A percentile compares a stretch with the other conserved stretches of the same genome.
Evolutionary conservation across 1,139 yeast genomes (phyloP).

Genomic region (Zygosaccharomyces sapae): DNA sequence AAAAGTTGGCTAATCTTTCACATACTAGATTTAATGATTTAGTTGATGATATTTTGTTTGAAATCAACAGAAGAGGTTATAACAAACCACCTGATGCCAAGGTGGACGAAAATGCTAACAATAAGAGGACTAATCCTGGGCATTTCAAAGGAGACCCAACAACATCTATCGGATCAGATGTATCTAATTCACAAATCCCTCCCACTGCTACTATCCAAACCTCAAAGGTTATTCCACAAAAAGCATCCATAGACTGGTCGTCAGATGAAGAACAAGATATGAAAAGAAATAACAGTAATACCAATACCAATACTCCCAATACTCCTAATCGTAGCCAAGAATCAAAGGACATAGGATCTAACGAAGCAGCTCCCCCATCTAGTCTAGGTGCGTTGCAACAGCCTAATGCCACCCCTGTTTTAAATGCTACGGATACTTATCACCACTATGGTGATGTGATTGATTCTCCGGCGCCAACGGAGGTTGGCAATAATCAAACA

Average conservation of each 20-base stretch:
- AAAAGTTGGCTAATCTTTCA: slow-evolving; percentile 82
- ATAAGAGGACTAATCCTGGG: background rate
- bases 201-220: slow-evolving; percentile 40
- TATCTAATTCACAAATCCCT: slow-evolving; percentile 8
- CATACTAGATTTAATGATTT: slow-evolving; percentile 80
- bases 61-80: slow-evolving; percentile 73
- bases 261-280: slow-evolving; percentile 56
- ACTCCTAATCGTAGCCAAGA: background rate
- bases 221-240: slow-evolving; percentile 67
- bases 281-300: background rate
- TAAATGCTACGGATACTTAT: slow-evolving; percentile 5
- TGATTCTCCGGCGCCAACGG: slow-evolving; percentile 9
- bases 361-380: background rate
- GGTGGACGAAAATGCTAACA: slow-evolving; percentile 6
- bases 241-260: slow-evolving; percentile 77
- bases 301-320: background rate
- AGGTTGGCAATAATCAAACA: background rate
- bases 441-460: slow-evolving; percentile 11
- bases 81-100: slow-evolving; percentile 29
- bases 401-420: slow-evolving; percentile 7
- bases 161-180: slow-evolving; percentile 6
- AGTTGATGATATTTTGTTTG: slow-evolving; percentile 83
- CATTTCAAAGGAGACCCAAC: background rate
- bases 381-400: background rate
- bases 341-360: background rate